Evolutionary conservation across 2,329 filamentous ascomycete genomes (phyloP).

Genomic region (Zasmidium citrigriseum): DNA sequence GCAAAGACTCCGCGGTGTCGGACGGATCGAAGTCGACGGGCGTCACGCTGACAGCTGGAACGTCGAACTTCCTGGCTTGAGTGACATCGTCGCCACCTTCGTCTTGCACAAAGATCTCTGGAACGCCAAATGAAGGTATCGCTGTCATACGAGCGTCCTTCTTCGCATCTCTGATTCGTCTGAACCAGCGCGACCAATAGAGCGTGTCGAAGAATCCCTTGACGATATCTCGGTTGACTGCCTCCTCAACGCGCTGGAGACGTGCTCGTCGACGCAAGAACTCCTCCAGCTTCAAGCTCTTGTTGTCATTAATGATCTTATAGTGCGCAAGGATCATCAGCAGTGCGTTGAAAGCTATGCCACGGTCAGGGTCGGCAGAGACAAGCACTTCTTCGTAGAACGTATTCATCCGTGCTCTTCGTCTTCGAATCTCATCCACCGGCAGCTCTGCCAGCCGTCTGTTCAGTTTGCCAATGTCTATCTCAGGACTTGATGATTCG

Average conservation of each 20-base stretch:
- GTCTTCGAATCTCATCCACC: conserved; percentile 69
- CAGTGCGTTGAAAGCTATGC: conserved; percentile 88
- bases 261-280: conserved; percentile 87
- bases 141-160: conserved; percentile 73
- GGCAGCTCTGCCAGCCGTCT: conserved; percentile 73
- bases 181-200: conserved; percentile 84
- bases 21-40: conserved; percentile 33
- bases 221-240: conserved; percentile 85
- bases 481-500: conserved; percentile 36
- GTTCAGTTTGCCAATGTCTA: conserved; percentile 78
- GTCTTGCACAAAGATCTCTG: conserved; percentile 87
- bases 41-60: conserved; percentile 35
- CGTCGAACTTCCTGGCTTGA: conserved; percentile 33
- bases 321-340: conserved; percentile 97
- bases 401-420: conserved; percentile 80
- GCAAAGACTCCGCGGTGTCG: conserved; percentile 33
- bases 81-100: conserved; percentile 56
- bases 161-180: conserved; percentile 71
- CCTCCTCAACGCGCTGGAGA: conserved; percentile 91
- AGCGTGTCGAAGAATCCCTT: conserved; percentile 94
- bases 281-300: conserved; percentile 91
- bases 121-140: conserved; percentile 78
- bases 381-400: conserved; percentile 98
- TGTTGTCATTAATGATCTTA: conserved; percentile 97
- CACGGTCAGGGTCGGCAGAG: conserved; percentile 82